These are phyloP conservation scores for Auxenochlorella pyrenoidosa DNA, from an alignment of 139 green algal genomes.

Conservation along the genomic window DNA sequence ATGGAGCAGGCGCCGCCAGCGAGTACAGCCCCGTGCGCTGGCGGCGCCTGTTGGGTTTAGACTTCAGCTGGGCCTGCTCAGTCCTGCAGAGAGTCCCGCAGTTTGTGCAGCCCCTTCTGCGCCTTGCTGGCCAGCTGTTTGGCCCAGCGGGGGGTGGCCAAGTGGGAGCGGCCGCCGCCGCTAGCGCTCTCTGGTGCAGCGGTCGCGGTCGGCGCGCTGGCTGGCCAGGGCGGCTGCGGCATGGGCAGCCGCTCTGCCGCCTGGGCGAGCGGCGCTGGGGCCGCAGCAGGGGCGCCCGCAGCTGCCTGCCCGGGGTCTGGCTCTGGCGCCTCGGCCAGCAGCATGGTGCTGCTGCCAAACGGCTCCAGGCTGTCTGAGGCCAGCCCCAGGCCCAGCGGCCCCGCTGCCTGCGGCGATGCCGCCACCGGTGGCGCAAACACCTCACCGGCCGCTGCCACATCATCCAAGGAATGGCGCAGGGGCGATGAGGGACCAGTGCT, in stretches of 20 bases:
- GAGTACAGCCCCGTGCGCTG: too few relatives aligned
- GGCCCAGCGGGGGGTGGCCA: slow-evolving; percentile 19
- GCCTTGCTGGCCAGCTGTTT: slow-evolving; percentile 24
- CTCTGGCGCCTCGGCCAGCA: not conserved
- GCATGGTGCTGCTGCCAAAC: not conserved
- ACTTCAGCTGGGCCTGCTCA: not conserved
- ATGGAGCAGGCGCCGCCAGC: not conserved
- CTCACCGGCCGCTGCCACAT: not conserved
- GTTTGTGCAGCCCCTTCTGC: slow-evolving; percentile 33
- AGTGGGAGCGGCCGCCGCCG: not conserved
- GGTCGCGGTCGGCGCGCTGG: too few relatives aligned
- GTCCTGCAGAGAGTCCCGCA: slow-evolving; percentile 28
- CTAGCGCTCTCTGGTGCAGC: not conserved
- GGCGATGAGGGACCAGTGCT: not conserved
- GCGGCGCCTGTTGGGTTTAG: not conserved
- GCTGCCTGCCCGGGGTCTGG: not conserved
- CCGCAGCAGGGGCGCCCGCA: not conserved
- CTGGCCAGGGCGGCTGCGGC: not conserved
- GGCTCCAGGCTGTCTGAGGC: not conserved
- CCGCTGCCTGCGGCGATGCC: not conserved
- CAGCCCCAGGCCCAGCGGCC: not conserved
- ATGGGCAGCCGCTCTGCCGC: not conserved
- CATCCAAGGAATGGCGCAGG: not conserved
- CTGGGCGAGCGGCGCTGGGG: too few relatives aligned
- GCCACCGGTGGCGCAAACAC: not conserved